These are phyloP conservation scores for Phytophthora agathidicida DNA, from an alignment of 352 stramenopile species.

Conservation along the genomic window DNA sequence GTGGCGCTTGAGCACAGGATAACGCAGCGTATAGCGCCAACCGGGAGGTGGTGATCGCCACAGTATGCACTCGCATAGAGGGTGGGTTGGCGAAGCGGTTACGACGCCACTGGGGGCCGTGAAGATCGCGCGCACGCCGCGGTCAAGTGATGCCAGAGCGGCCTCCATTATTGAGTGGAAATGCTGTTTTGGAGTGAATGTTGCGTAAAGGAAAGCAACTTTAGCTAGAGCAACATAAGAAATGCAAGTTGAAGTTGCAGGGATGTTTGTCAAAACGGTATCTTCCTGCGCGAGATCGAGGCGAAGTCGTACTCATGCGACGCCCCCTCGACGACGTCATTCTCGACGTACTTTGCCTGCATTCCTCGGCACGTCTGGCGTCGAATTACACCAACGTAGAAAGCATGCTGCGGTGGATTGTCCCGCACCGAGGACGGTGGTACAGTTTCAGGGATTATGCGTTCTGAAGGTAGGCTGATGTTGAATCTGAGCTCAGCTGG, in stretches of 20 bases:
- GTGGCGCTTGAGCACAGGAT: slow-evolving; percentile 56
- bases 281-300: no score
- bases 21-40: slow-evolving; percentile 41
- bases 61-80: slow-evolving; percentile 49
- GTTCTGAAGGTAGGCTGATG: no score
- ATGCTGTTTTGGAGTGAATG: not conserved
- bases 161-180: slow-evolving; percentile 33
- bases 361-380: no score
- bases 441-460: no score
- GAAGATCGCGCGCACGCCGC: slow-evolving; percentile 55
- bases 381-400: no score
- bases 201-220: slow-evolving; percentile 2
- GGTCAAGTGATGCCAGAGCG: slow-evolving; percentile 38
- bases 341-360: no score
- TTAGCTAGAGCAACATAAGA: slow-evolving; percentile 1
- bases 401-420: no score
- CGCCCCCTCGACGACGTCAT: no score
- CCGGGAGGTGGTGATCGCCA: slow-evolving; percentile 16
- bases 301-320: no score
- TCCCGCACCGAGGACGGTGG: no score
- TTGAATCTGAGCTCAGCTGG: no score
- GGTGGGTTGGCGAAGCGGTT: slow-evolving; percentile 12
- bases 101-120: slow-evolving; percentile 2
- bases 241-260: slow-evolving; percentile 20
- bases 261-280: not conserved